phyloP scores from a whole-genome alignment of 164 flowering plant genomes.

The Piper longum region DNA sequence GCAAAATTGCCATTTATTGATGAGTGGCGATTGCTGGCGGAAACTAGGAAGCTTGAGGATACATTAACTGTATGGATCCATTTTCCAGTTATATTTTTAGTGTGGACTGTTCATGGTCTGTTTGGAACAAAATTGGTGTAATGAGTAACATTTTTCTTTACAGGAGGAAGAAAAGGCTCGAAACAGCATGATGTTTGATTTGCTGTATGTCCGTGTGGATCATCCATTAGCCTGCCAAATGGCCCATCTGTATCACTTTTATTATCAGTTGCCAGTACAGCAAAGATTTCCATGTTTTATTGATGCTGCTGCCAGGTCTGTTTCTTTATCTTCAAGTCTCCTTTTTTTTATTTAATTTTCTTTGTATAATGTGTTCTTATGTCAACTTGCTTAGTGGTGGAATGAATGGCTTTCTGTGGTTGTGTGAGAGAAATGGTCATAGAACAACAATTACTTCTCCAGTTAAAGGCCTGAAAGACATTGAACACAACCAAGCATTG shows the following conservation, averaged over 20 bases:
- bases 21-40: constrained; percentile 63
- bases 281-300: constrained; percentile 26
- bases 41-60: constrained; percentile 68
- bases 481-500: constrained; percentile 45
- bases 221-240: constrained; percentile 58
- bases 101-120: neutral
- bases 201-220: constrained; percentile 42
- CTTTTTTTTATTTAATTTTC: neutral
- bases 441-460: constrained; percentile 39
- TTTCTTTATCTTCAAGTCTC: neutral
- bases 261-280: constrained; percentile 14
- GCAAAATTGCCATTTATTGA: constrained; percentile 93
- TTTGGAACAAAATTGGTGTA: neutral
- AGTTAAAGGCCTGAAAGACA: constrained; percentile 39
- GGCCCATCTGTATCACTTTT: constrained; percentile 20
- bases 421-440: constrained; percentile 53
- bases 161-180: constrained; percentile 74
- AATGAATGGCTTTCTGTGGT: constrained; percentile 84
- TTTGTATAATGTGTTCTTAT: neutral
- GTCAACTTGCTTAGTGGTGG: constrained; percentile 39
- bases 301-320: constrained; percentile 55
- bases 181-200: constrained; percentile 71
- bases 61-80: constrained; percentile 57
- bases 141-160: neutral
- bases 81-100: neutral